A percentile compares a stretch with the other conserved stretches of the same genome.
These are phyloP conservation scores for Eruca vesicaria DNA, from an alignment of 441 rosid genomes.

Conservation along the genomic window DNA sequence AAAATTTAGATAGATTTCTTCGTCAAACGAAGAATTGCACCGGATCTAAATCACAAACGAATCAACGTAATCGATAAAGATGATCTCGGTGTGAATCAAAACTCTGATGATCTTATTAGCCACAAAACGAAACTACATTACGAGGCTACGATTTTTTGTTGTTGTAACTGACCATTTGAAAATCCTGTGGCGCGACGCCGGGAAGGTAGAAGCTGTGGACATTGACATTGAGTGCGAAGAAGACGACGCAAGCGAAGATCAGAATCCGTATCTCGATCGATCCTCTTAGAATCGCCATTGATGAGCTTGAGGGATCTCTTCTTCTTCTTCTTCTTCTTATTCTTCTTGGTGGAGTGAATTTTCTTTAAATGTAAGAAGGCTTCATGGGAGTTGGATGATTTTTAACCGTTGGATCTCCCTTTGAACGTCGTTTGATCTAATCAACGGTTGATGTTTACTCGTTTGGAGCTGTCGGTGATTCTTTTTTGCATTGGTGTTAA, in stretches of 20 bases:
- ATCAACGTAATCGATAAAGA: background rate
- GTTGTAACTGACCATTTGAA: constrained; percentile 49
- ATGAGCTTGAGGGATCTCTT: constrained; percentile 2
- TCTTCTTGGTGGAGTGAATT: constrained; percentile 4
- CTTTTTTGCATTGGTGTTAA: background rate
- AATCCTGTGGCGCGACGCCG: constrained; percentile 90
- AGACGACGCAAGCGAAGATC: constrained; percentile 40
- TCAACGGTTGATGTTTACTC: constrained; percentile 12
- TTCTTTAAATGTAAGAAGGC: constrained; percentile 27
- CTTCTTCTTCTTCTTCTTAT: background rate
- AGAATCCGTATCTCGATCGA: constrained; percentile 33
- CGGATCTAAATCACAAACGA: background rate
- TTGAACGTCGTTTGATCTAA: background rate
- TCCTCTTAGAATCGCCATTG: constrained; percentile 52
- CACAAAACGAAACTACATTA: background rate
- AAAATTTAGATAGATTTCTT: background rate
- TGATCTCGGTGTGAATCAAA: background rate
- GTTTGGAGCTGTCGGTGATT: constrained; percentile 18
- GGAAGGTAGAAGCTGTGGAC: constrained; percentile 81
- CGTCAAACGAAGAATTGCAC: background rate
- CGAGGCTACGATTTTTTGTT: background rate
- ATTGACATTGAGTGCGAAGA: constrained; percentile 29
- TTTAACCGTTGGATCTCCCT: constrained; percentile 7
- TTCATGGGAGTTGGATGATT: constrained; percentile 22
- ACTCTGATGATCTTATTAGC: background rate